These are phyloP conservation scores for Ustilago crameri DNA, from an alignment of 1,284 basidiomycete genomes.

Conservation along the genomic window DNA sequence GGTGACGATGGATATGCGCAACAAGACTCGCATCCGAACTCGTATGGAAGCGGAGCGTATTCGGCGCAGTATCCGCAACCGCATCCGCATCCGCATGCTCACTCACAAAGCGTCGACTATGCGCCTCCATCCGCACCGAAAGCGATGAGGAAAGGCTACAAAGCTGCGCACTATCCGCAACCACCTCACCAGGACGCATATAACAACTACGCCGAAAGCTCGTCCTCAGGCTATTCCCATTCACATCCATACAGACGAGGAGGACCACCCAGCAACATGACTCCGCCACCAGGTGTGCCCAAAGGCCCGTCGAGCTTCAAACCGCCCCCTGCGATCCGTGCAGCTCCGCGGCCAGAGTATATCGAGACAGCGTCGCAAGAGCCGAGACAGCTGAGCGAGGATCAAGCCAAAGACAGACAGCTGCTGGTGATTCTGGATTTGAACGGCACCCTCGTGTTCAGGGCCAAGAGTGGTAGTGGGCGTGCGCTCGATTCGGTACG, in stretches of 20 bases:
- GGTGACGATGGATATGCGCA: neutral
- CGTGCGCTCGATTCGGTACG: conserved; percentile 24
- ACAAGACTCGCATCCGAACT: neutral
- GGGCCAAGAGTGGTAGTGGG: conserved; percentile 69
- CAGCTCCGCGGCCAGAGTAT: conserved; percentile 23
- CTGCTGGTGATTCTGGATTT: conserved; percentile 80
- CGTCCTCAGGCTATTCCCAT: neutral
- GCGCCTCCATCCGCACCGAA: too few species aligned
- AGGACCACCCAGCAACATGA: neutral
- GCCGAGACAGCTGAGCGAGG: conserved; percentile 10
- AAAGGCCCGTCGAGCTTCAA: neutral
- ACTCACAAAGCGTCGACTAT: neutral
- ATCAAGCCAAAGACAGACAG: conserved; percentile 18
- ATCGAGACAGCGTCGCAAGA: conserved; percentile 16
- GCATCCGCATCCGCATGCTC: neutral
- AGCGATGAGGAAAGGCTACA: neutral
- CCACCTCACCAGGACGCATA: neutral
- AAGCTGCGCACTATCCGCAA: neutral
- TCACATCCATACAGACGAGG: neutral
- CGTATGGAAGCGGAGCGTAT: too few species aligned
- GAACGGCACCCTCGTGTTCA: conserved; percentile 82
- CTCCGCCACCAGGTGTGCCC: neutral
- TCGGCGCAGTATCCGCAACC: too few species aligned
- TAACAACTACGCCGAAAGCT: neutral
- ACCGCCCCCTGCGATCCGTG: conserved; percentile 22